These are phyloP conservation scores for Rhizomucor miehei DNA, from an alignment of 371 early-diverging fungal species.

Conservation along the genomic window DNA sequence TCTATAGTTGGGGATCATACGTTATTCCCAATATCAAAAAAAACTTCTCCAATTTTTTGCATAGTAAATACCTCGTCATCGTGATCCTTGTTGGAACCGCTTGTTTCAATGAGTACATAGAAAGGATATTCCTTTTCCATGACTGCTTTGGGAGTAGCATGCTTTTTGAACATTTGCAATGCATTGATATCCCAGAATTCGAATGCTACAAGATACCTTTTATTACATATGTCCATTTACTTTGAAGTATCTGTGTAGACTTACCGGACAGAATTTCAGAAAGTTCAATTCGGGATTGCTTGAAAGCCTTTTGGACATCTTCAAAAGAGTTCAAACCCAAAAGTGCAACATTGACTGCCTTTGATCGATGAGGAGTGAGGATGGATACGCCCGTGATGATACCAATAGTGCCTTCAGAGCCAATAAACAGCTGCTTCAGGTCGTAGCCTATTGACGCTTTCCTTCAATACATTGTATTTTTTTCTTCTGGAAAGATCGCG, in stretches of 20 bases:
- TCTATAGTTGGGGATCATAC: constrained; percentile 25
- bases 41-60: background rate
- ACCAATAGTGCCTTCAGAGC: constrained; percentile 91
- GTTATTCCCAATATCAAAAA: background rate
- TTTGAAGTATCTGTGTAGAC: background rate
- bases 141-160: constrained; percentile 61
- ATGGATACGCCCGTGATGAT: constrained; percentile 88
- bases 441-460: constrained; percentile 66
- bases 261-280: constrained; percentile 88
- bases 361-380: constrained; percentile 45
- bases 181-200: constrained; percentile 92
- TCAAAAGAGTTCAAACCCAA: constrained; percentile 75
- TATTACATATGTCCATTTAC: too few relatives aligned
- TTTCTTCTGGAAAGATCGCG: too few relatives aligned
- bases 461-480: background rate
- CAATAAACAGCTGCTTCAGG: constrained; percentile 92
- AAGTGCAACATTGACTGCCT: constrained; percentile 75
- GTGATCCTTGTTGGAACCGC: constrained; percentile 89
- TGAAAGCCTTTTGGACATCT: constrained; percentile 79
- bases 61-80: constrained; percentile 67
- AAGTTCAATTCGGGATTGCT: constrained; percentile 72
- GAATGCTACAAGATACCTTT: constrained; percentile 66
- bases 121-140: constrained; percentile 74
- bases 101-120: constrained; percentile 92
- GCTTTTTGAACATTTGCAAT: constrained; percentile 66